A percentile compares a stretch with the other conserved stretches of the same genome.
Evolutionary conservation across 371 early-diverging fungal species (phyloP).

Genomic region (Smittium culicis): DNA sequence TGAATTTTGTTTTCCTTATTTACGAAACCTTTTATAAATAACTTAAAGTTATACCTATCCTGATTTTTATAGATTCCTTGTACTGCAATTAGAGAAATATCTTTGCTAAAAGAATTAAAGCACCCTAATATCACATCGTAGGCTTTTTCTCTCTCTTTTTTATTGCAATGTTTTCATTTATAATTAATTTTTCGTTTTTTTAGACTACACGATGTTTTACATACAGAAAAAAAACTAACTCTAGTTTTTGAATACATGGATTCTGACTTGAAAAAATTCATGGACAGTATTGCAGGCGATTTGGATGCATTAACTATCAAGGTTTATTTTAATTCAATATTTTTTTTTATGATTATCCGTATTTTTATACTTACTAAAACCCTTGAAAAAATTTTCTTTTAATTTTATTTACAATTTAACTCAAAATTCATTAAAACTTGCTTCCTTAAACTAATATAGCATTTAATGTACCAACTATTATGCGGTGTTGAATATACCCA

Average conservation of each 20-base stretch:
- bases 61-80: constrained; percentile 76
- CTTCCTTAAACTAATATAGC: too few species aligned
- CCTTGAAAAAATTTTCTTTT: background rate
- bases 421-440: too few species aligned
- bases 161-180: too few species aligned
- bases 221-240: constrained; percentile 84
- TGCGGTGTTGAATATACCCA: constrained; percentile 93
- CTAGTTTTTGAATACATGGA: constrained; percentile 93
- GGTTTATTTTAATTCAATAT: constrained; percentile 79
- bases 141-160: background rate
- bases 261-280: constrained; percentile 85
- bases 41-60: background rate
- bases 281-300: constrained; percentile 64
- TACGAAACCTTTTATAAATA: background rate
- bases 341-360: constrained; percentile 46
- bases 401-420: constrained; percentile 31
- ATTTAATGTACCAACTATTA: constrained; percentile 94
- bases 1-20: background rate
- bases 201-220: constrained; percentile 84
- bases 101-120: constrained; percentile 82
- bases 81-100: constrained; percentile 96
- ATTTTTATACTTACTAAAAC: background rate
- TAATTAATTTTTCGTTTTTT: background rate
- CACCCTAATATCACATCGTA: constrained; percentile 71
- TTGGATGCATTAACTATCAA: constrained; percentile 56